These are phyloP conservation scores for Colletotrichum magnum DNA, from an alignment of 2,329 filamentous ascomycete genomes.

Conservation along the genomic window DNA sequence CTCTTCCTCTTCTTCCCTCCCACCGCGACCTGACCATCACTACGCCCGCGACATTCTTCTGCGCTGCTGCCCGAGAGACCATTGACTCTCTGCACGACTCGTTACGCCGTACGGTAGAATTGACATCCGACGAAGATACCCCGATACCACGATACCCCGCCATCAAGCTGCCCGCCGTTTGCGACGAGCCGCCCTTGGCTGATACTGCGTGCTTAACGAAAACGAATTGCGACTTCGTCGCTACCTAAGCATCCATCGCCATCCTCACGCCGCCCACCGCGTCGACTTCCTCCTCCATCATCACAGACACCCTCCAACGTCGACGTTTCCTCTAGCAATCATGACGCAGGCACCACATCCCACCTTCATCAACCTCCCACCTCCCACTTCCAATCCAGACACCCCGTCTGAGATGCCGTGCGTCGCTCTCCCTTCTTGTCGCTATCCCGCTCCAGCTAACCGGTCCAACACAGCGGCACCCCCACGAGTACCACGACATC, in stretches of 20 bases:
- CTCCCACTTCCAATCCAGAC: slow-evolving; percentile 84
- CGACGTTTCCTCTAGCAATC: slow-evolving; percentile 20
- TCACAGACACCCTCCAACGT: background rate
- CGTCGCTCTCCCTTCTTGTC: slow-evolving; percentile 52
- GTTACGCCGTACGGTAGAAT: background rate
- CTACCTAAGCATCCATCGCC: slow-evolving; percentile 13
- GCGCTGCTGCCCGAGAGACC: background rate
- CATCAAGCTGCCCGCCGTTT: slow-evolving; percentile 4
- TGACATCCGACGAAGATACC: slow-evolving; percentile 3
- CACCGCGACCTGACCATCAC: background rate
- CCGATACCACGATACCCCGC: slow-evolving; percentile 2
- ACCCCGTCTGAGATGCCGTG: slow-evolving; percentile 94
- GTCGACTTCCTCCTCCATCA: background rate
- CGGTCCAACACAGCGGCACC: slow-evolving; percentile 75
- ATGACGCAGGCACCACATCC: slow-evolving; percentile 65
- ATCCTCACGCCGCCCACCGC: slow-evolving; percentile 4
- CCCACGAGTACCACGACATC: slow-evolving; percentile 94
- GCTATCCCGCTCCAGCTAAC: slow-evolving; percentile 27
- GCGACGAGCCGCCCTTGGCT: slow-evolving; percentile 18
- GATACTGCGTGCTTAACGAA: background rate
- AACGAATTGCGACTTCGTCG: slow-evolving; percentile 1
- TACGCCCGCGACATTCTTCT: background rate
- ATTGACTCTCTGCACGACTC: background rate
- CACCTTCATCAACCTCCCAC: slow-evolving; percentile 87
- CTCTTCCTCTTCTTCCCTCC: background rate